Conservation (phyloP, 805 yeast species). For the Cyberlindnera euphorbiiphila region DNA sequence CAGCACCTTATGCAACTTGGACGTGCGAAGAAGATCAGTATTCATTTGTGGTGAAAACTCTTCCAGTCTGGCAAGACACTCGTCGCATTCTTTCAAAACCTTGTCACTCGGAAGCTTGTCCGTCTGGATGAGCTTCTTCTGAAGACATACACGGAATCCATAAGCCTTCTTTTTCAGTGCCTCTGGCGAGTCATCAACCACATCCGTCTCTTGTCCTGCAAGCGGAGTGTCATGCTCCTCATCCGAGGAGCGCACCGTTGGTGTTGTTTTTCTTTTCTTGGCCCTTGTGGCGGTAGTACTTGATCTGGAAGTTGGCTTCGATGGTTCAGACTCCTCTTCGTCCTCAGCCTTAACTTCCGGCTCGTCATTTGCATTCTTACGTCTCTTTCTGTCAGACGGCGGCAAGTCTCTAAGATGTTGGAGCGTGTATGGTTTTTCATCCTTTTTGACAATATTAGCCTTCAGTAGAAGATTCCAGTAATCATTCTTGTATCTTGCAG, state of each 20-base stretch:
- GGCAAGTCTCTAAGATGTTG: conserved; percentile 1
- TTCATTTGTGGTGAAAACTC: conserved; percentile 37
- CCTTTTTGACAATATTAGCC: not conserved
- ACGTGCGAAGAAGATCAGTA: conserved; percentile 36
- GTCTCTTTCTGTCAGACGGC: not conserved
- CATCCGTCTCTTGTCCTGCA: conserved; percentile 1
- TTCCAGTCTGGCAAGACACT: conserved; percentile 38
- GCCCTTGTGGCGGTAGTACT: too few relatives aligned
- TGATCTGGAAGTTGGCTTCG: too few relatives aligned
- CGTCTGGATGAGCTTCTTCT: conserved; percentile 45
- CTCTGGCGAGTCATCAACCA: conserved; percentile 1
- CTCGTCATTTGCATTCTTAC: not conserved
- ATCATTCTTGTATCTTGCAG: not conserved
- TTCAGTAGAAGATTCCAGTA: conserved; percentile 4
- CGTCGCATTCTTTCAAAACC: conserved; percentile 24
- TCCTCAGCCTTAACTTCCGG: too few relatives aligned
- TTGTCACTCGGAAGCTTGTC: conserved; percentile 38
- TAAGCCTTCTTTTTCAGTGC: conserved; percentile 8
- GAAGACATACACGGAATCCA: conserved; percentile 43
- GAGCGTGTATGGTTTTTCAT: not conserved
- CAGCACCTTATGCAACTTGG: conserved; percentile 50
- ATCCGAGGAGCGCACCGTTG: not conserved
- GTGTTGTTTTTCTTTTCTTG: not conserved
- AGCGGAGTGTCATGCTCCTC: not conserved
- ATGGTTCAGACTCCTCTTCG: too few relatives aligned